Conservation (phyloP, 371 early-diverging fungal species). For the Mucor lusitanicus region DNA sequence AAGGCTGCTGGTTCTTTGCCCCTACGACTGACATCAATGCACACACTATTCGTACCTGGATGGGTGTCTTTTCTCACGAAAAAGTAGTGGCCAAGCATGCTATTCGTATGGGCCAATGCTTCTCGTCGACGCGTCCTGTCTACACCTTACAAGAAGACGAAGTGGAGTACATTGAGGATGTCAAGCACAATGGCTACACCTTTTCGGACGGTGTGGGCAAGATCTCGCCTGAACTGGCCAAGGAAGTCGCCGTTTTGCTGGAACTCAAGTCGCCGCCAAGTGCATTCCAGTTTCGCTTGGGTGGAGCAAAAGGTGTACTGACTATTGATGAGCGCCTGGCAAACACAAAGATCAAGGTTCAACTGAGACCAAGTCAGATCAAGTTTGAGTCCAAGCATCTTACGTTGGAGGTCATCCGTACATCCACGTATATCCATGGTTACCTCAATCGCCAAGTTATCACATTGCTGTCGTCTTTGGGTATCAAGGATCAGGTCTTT, state of each 20-base stretch:
- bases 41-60: conserved; percentile 64
- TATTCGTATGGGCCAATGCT: conserved; percentile 78
- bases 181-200: conserved; percentile 53
- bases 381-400: conserved; percentile 68
- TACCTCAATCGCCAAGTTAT: conserved; percentile 80
- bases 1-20: conserved; percentile 77
- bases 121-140: conserved; percentile 67
- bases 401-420: conserved; percentile 66
- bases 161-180: conserved; percentile 56
- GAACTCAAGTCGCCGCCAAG: conserved; percentile 58
- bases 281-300: conserved; percentile 83
- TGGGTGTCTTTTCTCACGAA: conserved; percentile 74
- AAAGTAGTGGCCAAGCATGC: conserved; percentile 74
- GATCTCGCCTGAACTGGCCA: conserved; percentile 58
- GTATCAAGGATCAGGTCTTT: conserved; percentile 61
- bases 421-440: conserved; percentile 56
- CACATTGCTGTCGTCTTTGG: conserved; percentile 64
- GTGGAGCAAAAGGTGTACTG: conserved; percentile 83
- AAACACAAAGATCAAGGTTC: conserved; percentile 39
- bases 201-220: conserved; percentile 90
- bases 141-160: conserved; percentile 32
- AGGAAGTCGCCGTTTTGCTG: conserved; percentile 51
- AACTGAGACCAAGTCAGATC: conserved; percentile 68
- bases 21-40: conserved; percentile 42
- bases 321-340: conserved; percentile 27